A percentile compares a stretch with the other conserved stretches of the same genome.
phyloP scores from a whole-genome alignment of 345 rosid genomes.

The Pelargonium nanum region DNA sequence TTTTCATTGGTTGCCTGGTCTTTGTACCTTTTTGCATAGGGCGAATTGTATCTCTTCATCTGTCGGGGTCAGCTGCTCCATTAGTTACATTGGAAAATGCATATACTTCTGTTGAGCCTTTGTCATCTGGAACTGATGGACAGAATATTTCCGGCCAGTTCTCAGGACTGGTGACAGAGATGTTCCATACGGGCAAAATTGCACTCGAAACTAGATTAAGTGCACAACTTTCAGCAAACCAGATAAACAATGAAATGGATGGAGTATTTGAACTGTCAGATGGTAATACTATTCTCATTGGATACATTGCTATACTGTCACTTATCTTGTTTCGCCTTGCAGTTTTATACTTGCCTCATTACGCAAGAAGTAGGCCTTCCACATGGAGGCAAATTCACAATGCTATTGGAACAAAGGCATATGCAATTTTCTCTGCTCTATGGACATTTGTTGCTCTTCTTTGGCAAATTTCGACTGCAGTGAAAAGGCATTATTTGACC shows the following conservation, averaged over 20 bases:
- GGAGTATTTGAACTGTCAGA: too few species aligned
- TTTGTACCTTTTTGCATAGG: slow-evolving; percentile 13
- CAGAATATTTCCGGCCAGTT: too few species aligned
- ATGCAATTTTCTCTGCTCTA: slow-evolving; percentile 61
- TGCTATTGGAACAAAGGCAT: slow-evolving; percentile 60
- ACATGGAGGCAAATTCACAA: slow-evolving; percentile 53
- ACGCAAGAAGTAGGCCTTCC: slow-evolving; percentile 78
- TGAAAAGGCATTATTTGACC: slow-evolving; percentile 81
- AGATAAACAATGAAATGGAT: too few species aligned
- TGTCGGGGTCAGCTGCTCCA: slow-evolving; percentile 38
- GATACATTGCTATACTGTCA: slow-evolving; percentile 2
- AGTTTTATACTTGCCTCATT: slow-evolving; percentile 33
- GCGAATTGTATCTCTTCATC: neutral
- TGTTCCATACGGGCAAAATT: too few species aligned
- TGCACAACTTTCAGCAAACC: too few species aligned
- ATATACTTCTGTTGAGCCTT: slow-evolving; percentile 47
- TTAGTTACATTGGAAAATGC: slow-evolving; percentile 53
- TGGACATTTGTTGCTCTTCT: too few species aligned
- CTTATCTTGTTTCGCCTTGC: slow-evolving; percentile 1
- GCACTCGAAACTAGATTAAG: too few species aligned
- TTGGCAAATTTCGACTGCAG: slow-evolving; percentile 83
- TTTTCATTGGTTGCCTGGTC: neutral
- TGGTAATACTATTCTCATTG: slow-evolving; percentile 43
- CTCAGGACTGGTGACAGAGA: too few species aligned
- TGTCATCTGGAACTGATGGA: slow-evolving; percentile 54